Conservation (phyloP, 2,329 filamentous ascomycete genomes). For the Bimuria novae-zelandiae region DNA sequence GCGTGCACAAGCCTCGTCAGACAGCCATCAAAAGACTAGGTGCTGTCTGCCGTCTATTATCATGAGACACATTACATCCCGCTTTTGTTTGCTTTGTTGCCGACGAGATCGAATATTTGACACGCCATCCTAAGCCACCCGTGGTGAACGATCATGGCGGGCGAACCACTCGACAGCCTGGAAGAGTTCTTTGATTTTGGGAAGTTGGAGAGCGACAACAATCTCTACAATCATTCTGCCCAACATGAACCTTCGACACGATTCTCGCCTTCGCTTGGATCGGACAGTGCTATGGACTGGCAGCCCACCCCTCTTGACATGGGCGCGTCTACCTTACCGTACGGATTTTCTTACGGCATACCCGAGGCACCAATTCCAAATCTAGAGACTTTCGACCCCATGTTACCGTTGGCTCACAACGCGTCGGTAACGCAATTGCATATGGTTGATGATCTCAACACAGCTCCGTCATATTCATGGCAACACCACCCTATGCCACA, state of each 20-base stretch:
- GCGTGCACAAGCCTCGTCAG: conserved; percentile 18
- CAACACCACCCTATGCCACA: conserved; percentile 5
- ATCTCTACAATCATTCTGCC: conserved; percentile 3
- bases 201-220: conserved; percentile 30
- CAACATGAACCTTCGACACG: background rate
- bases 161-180: conserved; percentile 23
- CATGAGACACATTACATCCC: conserved; percentile 19
- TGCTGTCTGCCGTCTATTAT: conserved; percentile 12
- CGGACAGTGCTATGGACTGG: conserved; percentile 35
- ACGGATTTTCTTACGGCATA: background rate
- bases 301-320: conserved; percentile 10
- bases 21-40: conserved; percentile 20
- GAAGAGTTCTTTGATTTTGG: conserved; percentile 45
- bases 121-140: conserved; percentile 21
- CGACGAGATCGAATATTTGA: conserved; percentile 12
- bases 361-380: background rate
- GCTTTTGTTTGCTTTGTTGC: conserved; percentile 1
- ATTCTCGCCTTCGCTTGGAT: background rate
- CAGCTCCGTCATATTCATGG: background rate
- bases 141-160: conserved; percentile 18
- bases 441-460: background rate
- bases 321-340: conserved; percentile 1
- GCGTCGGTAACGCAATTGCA: background rate
- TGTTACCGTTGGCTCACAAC: background rate
- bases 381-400: background rate